Evolutionary conservation across 1,284 basidiomycete genomes (phyloP).

Genomic region (Cryptococcus sp.): DNA sequence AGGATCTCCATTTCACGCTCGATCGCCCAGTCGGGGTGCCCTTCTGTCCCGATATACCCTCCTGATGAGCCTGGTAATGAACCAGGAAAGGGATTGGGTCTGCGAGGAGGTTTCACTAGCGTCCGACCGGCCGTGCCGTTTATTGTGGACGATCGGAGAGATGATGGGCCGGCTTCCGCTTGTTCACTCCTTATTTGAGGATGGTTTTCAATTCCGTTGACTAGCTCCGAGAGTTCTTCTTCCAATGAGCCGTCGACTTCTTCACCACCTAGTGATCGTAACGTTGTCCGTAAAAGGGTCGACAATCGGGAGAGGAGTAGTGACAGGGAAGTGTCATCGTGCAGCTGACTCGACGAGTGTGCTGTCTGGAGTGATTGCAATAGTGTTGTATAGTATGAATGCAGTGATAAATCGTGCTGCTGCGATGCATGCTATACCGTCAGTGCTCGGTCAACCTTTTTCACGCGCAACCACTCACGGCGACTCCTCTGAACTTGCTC

Average conservation of each 20-base stretch:
- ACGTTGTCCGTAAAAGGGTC: slow-evolving; percentile 64
- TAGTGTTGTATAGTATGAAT: slow-evolving; percentile 84
- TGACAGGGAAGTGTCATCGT: slow-evolving; percentile 59
- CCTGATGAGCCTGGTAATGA: slow-evolving; percentile 35
- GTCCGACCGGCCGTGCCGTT: slow-evolving; percentile 6
- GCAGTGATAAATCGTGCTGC: slow-evolving; percentile 82
- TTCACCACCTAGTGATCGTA: slow-evolving; percentile 68
- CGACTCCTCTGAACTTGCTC: slow-evolving; percentile 88
- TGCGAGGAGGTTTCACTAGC: slow-evolving; percentile 14
- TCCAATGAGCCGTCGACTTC: slow-evolving; percentile 42
- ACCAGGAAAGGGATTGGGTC: slow-evolving; percentile 27
- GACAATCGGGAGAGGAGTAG: slow-evolving; percentile 69
- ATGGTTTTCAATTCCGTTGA: slow-evolving; percentile 3
- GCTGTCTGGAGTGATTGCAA: slow-evolving; percentile 69
- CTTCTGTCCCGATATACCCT: slow-evolving; percentile 43
- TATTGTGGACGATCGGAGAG: slow-evolving; percentile 9
- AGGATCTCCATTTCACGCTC: slow-evolving; percentile 78
- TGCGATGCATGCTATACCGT: slow-evolving; percentile 74
- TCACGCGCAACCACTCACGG: slow-evolving; percentile 57
- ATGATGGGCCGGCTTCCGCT: not conserved
- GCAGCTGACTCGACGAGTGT: slow-evolving; percentile 58
- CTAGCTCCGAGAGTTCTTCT: slow-evolving; percentile 15
- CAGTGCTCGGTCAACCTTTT: slow-evolving; percentile 2
- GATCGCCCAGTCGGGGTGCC: slow-evolving; percentile 68
- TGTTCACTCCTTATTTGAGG: slow-evolving; percentile 3